Evolutionary conservation across 495 filamentous ascomycete species (phyloP).

Genomic region (Hypoxylon fuscum): DNA sequence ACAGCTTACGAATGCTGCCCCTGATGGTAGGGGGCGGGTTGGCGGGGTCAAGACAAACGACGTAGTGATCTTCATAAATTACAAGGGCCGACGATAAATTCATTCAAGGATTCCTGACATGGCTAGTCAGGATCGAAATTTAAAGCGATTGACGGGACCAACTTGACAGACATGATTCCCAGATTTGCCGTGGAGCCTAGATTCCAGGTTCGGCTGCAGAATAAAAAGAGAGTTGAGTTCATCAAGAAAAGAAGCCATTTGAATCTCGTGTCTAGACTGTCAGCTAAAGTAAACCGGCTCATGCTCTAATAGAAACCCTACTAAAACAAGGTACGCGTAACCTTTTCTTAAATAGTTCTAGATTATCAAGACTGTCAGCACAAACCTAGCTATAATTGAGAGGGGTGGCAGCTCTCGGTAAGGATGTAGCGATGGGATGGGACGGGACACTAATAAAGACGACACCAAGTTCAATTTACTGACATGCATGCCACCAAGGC

Average conservation of each 20-base stretch:
- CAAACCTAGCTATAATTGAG: slow-evolving; percentile 15
- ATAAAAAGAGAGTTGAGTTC: slow-evolving; percentile 16
- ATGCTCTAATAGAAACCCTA: slow-evolving; percentile 16
- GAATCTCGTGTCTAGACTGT: slow-evolving; percentile 27
- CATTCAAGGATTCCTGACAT: slow-evolving; percentile 26
- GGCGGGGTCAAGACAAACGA: slow-evolving; percentile 31
- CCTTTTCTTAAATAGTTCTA: slow-evolving; percentile 29
- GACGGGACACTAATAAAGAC: slow-evolving; percentile 17
- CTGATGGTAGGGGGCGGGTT: slow-evolving; percentile 20
- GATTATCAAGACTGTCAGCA: slow-evolving; percentile 3
- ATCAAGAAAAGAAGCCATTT: slow-evolving; percentile 21
- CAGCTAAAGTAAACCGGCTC: slow-evolving; percentile 16
- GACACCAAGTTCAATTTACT: slow-evolving; percentile 5
- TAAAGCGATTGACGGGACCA: slow-evolving; percentile 10
- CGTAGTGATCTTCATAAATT: slow-evolving; percentile 34
- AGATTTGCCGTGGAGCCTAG: slow-evolving; percentile 7
- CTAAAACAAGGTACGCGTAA: slow-evolving; percentile 29
- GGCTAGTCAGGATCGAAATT: slow-evolving; percentile 23
- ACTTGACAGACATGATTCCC: not conserved
- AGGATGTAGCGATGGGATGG: slow-evolving; percentile 24
- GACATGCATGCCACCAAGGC: slow-evolving; percentile 14
- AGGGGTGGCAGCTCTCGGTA: no score
- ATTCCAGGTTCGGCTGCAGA: slow-evolving; percentile 16
- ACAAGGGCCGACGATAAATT: slow-evolving; percentile 22
- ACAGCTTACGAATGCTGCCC: slow-evolving; percentile 42